Base-by-base conservation (phyloP, 176 grass and related monocot genomes). In the Zoysia pacifica region DNA sequence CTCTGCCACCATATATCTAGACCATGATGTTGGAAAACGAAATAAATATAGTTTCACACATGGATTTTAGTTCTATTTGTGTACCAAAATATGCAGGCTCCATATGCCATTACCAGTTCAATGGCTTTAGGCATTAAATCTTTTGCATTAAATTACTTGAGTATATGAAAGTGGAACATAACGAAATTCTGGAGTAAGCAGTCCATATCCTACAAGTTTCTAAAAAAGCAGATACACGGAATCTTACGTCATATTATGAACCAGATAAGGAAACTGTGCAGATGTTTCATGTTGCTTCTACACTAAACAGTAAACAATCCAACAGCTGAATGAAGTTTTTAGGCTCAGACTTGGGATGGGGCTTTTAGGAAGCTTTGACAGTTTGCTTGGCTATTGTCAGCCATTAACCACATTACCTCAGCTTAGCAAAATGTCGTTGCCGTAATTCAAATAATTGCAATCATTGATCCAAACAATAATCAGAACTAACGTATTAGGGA, bases 1-100 rank as follows among this genome's bases (percentile, higher is more conserved):
- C 82, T 52, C 85, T 56, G 48, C 69, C 81, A 80, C 61, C 12
- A 82, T 46, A 80, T 28, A 72, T 38, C 13, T 68, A 68, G 5
- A 48, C 3, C 52, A 69, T 40, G 45, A 52, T 61, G 28, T 2
- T 51, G 11, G 44, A 55, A 49, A 50, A 18, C 52, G 65, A 5
- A 9, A 71, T 43, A 39, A 74, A 43, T 45, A 41, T n/a, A 19
- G 28, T 28, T 28, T 61, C 20, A 48, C 28, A 6, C 6, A 12
- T 67, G 28, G 67, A 38, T 28, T 72, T 46, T 63, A 71, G 13
- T 53, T 54, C 2, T 71, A 48, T 65, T 52, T 9, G 7, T n/a
- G 20, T 53, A 65, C 42, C 7, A 7, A 48, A 48, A 40, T 70
- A 69, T 59, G 38, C 49, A 2, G 2, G 60, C 13, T 53, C 28